Evolutionary conservation across 1,284 basidiomycete genomes (phyloP), one percentile per base, ranked within the genome.

Genomic region (Phylloporus sp.): DNA sequence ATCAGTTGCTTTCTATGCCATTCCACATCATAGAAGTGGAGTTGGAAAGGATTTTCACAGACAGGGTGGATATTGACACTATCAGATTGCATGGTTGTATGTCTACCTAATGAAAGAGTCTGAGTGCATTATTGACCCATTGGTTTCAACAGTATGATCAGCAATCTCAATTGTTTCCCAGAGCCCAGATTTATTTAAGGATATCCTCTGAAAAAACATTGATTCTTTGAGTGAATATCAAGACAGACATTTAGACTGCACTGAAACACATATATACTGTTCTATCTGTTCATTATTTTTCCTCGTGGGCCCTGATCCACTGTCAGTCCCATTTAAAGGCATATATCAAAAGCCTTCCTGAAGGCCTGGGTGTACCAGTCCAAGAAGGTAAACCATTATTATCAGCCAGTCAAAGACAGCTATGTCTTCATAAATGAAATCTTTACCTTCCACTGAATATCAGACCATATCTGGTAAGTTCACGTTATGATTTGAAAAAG

Each of bases 81-180:
- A 87, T 98, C 53, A 95, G 96, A 0, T 81, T 98, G 52, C 87
- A 92, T 72, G 92, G 95, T 68, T 80, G 87, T 89, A 69, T 64
- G 86, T 80, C n/a, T 54, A 53, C 50, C 22, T 13, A 15, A 28
- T 31, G 11, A 24, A 2, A 22, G 34, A 10, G 34, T 37, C 34
- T 56, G 54, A n/a, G 59, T 15, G 46, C 50, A 13, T n/a, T 17
- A 55, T 49, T 58, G 12, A 63, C 7, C 6, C 18, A 11, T 46
- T 3, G 2, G 12, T n/a, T n/a, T 32, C 17, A 44, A 46, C 63
- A 92, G 90, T 92, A 56, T 86, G 91, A 17, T 91, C 85, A 24
- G 81, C 84, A 32, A 86, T 98, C 51, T 92, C 93, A 8, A 98
- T 98, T 73, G 95, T 98, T 31, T 96, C 97, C 3, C 95, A 97